Percentiles rank a stretch among this genome's conserved stretches.
Conservation (phyloP, 169 alveolate species). For the Plasmodium knowlesi region DNA sequence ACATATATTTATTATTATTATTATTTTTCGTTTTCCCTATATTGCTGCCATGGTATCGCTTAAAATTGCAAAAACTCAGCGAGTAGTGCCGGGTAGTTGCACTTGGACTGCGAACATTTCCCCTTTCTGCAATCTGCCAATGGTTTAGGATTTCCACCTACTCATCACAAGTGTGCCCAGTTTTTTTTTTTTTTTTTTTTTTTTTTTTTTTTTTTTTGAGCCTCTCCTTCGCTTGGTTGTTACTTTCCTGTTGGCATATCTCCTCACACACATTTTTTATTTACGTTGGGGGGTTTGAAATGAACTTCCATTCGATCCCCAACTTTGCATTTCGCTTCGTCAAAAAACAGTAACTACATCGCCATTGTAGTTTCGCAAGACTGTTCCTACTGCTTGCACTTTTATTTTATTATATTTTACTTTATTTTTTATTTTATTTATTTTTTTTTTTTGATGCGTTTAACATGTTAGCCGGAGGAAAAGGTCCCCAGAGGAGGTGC, state of each 20-base stretch:
- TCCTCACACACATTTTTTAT: background rate
- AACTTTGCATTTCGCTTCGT: background rate
- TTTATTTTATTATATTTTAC: too few relatives aligned
- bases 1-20: too few relatives aligned
- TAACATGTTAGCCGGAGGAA: background rate
- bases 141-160: constrained; percentile 64
- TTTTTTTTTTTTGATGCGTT: background rate
- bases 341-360: background rate
- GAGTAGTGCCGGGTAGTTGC: background rate
- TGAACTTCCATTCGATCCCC: background rate
- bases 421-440: too few relatives aligned
- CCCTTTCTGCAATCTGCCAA: background rate
- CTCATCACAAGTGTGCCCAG: constrained; percentile 62
- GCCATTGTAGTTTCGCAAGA: background rate
- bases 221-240: background rate
- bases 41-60: background rate
- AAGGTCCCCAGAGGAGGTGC: background rate
- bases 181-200: background rate
- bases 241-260: background rate
- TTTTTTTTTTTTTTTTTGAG: background rate
- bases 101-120: background rate
- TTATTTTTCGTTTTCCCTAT: background rate
- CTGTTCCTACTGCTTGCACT: background rate
- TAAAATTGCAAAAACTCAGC: background rate
- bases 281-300: background rate